Conservation (phyloP, 306 rosid species). For the Prunus dulcis region DNA sequence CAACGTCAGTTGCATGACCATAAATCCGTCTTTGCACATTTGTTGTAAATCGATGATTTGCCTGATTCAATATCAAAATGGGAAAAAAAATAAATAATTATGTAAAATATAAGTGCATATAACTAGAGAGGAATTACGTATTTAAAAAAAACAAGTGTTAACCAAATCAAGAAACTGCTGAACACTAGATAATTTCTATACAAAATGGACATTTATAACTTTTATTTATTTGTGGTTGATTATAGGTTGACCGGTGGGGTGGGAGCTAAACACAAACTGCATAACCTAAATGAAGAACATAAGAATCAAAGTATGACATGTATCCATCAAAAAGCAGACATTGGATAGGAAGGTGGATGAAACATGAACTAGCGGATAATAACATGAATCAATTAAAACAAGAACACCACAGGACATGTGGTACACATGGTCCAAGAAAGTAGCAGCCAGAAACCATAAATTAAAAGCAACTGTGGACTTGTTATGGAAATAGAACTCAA, state of each 20-base stretch:
- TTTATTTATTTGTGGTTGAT: too few species aligned
- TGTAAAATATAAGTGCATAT: not conserved
- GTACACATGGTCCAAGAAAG: not conserved
- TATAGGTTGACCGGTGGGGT: too few species aligned
- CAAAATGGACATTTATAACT: too few species aligned
- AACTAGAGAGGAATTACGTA: not conserved
- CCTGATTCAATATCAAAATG: constrained; percentile 30
- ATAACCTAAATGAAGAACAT: too few species aligned
- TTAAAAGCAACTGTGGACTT: not conserved
- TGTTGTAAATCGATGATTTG: constrained; percentile 65
- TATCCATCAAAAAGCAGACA: not conserved
- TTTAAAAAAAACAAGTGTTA: not conserved
- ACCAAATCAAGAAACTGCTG: not conserved
- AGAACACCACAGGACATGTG: not conserved
- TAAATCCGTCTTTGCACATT: constrained; percentile 71
- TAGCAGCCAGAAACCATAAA: not conserved
- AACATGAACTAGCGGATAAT: too few species aligned
- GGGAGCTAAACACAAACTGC: too few species aligned
- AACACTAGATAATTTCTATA: too few species aligned
- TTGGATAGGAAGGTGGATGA: too few species aligned
- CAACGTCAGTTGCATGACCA: constrained; percentile 60
- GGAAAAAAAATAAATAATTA: not conserved
- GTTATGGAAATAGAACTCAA: not conserved
- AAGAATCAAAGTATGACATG: too few species aligned
- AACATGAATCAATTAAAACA: too few species aligned